A percentile compares a stretch with the other conserved stretches of the same genome.
Evolutionary conservation across 495 filamentous ascomycete genomes (phyloP).

Genomic region (Penicillium argentinense): DNA sequence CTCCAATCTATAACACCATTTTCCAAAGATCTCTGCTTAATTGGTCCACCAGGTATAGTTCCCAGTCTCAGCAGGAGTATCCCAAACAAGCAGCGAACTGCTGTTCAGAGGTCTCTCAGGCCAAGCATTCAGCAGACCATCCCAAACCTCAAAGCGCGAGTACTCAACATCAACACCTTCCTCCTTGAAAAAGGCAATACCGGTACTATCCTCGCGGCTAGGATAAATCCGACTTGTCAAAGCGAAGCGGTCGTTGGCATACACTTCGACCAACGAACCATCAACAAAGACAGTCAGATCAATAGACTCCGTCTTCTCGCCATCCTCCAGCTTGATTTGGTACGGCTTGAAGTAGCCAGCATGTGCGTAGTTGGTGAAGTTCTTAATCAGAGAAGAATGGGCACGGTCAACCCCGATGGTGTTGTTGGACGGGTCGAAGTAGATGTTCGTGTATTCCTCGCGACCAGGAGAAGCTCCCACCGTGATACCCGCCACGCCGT

Average conservation of each 20-base stretch:
- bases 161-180: slow-evolving; percentile 8
- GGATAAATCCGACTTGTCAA: slow-evolving; percentile 21
- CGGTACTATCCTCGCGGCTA: slow-evolving; percentile 22
- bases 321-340: neutral
- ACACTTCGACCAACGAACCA: slow-evolving; percentile 18
- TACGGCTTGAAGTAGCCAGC: slow-evolving; percentile 16
- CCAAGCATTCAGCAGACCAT: slow-evolving; percentile 19
- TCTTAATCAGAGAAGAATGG: slow-evolving; percentile 12
- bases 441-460: slow-evolving; percentile 19
- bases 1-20: no score
- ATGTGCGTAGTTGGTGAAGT: slow-evolving; percentile 7
- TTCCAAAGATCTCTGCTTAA: neutral
- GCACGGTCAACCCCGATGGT: slow-evolving; percentile 11
- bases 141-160: slow-evolving; percentile 14
- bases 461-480: slow-evolving; percentile 11
- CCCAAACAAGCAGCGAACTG: slow-evolving; percentile 15
- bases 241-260: slow-evolving; percentile 17
- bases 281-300: slow-evolving; percentile 16
- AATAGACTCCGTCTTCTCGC: slow-evolving; percentile 6
- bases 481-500: slow-evolving; percentile 12
- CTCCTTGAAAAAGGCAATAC: slow-evolving; percentile 4
- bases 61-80: slow-evolving; percentile 16
- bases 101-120: slow-evolving; percentile 13
- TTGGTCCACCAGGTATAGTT: slow-evolving; percentile 21
- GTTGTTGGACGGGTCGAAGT: slow-evolving; percentile 13